Conservation (phyloP, 208 protist species). For the Leptomonas seymouri region DNA sequence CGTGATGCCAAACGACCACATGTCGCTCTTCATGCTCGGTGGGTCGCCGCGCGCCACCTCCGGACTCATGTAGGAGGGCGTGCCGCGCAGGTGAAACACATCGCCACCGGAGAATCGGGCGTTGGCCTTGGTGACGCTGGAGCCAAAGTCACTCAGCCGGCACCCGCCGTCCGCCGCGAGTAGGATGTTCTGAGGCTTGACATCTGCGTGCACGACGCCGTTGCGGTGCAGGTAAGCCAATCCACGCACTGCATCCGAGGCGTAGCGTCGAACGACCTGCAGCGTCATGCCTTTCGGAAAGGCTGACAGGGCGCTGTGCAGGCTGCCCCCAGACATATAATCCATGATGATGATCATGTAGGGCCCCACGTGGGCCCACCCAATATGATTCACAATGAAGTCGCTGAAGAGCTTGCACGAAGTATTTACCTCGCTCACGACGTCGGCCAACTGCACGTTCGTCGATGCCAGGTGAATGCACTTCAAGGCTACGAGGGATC, state of each 20-base stretch:
- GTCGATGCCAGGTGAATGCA: conserved; percentile 62
- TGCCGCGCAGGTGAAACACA: conserved; percentile 71
- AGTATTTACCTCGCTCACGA: conserved; percentile 69
- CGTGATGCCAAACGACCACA: conserved; percentile 82
- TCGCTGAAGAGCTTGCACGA: conserved; percentile 70
- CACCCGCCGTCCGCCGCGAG: conserved; percentile 82
- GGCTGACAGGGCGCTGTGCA: conserved; percentile 62
- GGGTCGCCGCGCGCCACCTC: conserved; percentile 63
- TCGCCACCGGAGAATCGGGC: conserved; percentile 45
- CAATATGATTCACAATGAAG: conserved; percentile 86
- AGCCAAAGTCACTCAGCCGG: conserved; percentile 88
- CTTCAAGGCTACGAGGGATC: conserved; percentile 76
- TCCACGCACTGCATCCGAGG: conserved; percentile 66
- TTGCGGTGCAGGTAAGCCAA: conserved; percentile 79
- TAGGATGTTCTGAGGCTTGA: conserved; percentile 88
- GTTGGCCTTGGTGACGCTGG: conserved; percentile 40
- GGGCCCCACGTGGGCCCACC: conserved; percentile 46
- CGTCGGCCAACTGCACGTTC: conserved; percentile 48
- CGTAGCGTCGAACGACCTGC: conserved; percentile 53
- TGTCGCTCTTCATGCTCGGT: conserved; percentile 57
- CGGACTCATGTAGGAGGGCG: conserved; percentile 80
- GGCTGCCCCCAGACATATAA: conserved; percentile 80
- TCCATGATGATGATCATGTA: conserved; percentile 85
- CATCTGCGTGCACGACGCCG: conserved; percentile 78
- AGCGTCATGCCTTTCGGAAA: conserved; percentile 52